These are phyloP conservation scores for Backusella mclennaniae DNA, from an alignment of 192 early-diverging fungal species.

Conservation along the genomic window DNA sequence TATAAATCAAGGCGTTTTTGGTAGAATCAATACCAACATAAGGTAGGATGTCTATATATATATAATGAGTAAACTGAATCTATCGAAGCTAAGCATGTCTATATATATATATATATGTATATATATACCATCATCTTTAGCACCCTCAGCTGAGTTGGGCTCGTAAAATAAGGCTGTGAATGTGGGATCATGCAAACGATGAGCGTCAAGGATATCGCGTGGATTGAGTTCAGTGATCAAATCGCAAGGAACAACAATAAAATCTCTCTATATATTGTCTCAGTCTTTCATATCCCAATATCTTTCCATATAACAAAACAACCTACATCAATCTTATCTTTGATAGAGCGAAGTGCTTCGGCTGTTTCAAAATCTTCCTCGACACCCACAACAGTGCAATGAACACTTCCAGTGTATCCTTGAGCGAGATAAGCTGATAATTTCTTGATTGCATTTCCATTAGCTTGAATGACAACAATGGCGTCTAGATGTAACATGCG, in stretches of 20 bases:
- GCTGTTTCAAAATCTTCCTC: slow-evolving; percentile 75
- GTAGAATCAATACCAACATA: slow-evolving; percentile 52
- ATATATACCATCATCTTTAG: slow-evolving; percentile 44
- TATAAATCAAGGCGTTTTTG: slow-evolving; percentile 44
- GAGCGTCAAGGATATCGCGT: slow-evolving; percentile 79
- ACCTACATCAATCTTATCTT: slow-evolving; percentile 80
- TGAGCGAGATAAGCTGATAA: slow-evolving; percentile 62
- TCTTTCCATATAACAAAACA: neutral
- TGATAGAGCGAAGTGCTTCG: slow-evolving; percentile 77
- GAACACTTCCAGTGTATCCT: slow-evolving; percentile 61
- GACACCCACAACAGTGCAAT: slow-evolving; percentile 62
- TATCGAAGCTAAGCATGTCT: no score
- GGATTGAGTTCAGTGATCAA: slow-evolving; percentile 83
- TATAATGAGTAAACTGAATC: neutral
- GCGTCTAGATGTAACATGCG: slow-evolving; percentile 53
- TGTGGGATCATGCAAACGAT: slow-evolving; percentile 77
- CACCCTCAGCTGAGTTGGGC: slow-evolving; percentile 67
- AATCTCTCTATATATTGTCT: slow-evolving; percentile 60
- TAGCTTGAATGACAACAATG: slow-evolving; percentile 67
- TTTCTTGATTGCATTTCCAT: slow-evolving; percentile 62
- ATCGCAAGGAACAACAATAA: slow-evolving; percentile 92
- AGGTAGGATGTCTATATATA: slow-evolving; percentile 33
- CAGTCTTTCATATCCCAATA: neutral
- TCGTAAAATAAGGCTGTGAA: slow-evolving; percentile 85
- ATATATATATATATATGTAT: no score